phyloP scores from a whole-genome alignment of 2,329 filamentous ascomycete species.

The Fusarium incarnatum region DNA sequence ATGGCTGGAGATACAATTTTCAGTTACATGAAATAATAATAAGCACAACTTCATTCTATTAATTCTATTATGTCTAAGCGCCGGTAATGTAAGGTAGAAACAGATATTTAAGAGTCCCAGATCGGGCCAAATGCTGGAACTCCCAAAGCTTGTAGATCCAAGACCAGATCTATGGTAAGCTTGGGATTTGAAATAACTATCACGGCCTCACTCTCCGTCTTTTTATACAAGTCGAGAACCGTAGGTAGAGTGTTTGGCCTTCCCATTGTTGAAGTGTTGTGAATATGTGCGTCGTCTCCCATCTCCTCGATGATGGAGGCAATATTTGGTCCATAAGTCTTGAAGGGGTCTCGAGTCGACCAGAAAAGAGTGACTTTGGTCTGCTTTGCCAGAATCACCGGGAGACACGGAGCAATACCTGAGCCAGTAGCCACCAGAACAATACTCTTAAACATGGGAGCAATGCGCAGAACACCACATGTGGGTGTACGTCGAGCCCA shows the following conservation, averaged over 20 bases:
- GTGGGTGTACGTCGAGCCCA: conserved; percentile 74
- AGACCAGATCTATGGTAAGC: conserved; percentile 72
- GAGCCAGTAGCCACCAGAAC: conserved; percentile 76
- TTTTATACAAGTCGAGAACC: conserved; percentile 61
- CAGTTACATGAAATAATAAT: neutral
- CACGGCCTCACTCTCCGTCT: conserved; percentile 71
- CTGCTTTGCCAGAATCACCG: conserved; percentile 60
- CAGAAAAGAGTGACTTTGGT: conserved; percentile 68
- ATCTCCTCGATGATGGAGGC: conserved; percentile 62
- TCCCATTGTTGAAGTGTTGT: conserved; percentile 69
- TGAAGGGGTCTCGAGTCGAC: conserved; percentile 66
- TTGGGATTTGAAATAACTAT: conserved; percentile 74
- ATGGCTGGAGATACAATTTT: neutral
- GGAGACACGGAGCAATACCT: conserved; percentile 70
- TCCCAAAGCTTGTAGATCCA: conserved; percentile 70
- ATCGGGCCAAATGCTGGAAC: conserved; percentile 76
- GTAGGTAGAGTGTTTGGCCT: conserved; percentile 62
- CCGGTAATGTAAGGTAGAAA: neutral
- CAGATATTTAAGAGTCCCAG: conserved; percentile 61
- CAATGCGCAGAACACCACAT: conserved; percentile 72
- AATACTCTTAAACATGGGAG: conserved; percentile 70
- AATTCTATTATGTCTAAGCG: neutral
- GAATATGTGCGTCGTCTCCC: conserved; percentile 70
- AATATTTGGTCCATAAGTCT: conserved; percentile 68
- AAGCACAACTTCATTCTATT: neutral